Evolutionary conservation across 1,284 basidiomycete species (phyloP), one percentile per base, ranked within the genome.

Genomic region (Austroboletus niveus): DNA sequence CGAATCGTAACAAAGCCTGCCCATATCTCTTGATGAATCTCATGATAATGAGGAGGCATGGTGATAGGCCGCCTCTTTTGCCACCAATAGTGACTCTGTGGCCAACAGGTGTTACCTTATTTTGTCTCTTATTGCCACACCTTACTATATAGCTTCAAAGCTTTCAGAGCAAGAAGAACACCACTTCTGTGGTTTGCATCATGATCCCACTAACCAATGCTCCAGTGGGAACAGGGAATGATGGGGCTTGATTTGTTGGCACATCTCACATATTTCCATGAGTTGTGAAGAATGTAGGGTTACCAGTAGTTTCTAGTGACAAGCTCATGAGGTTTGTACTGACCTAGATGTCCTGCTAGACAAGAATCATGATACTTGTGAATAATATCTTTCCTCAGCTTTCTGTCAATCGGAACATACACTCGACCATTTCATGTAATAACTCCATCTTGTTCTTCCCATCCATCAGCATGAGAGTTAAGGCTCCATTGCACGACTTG

Each of bases 251-350:
- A 62, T 69, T 1, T 55, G 27, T 48, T 73, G 70, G 50, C 78
- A 80, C 0, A 48, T 58, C 1, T 64, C 54, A 75, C 61, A 51
- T 80, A 81, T 0, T 55, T 45, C 0, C 38, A 42, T 0, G 72
- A 54, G 39, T 69, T 63, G 0, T 48, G 49, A 0, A 51, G 45
- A 17, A 81, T 61, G 1, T 54, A 1, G 20, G 73, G 76, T 79
- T 79, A 81, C 68, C 68, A 77, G 52, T 73, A 80, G 46, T 72
- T 61, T 1, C 61, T 29, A 2, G 55, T 48, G 1, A 78, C 57
- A 0, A 75, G 51, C 51, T 75, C 65, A 0, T 62, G 36, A 0
- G 73, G 80, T 50, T 72, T 74, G 1, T 49, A 57, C 3, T 59
- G 50, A 1, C 80, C 78, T 0, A 66, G 73, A 55, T 82, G 79